phyloP scores from a whole-genome alignment of 495 filamentous ascomycete genomes.

The Penicillium canescens region DNA sequence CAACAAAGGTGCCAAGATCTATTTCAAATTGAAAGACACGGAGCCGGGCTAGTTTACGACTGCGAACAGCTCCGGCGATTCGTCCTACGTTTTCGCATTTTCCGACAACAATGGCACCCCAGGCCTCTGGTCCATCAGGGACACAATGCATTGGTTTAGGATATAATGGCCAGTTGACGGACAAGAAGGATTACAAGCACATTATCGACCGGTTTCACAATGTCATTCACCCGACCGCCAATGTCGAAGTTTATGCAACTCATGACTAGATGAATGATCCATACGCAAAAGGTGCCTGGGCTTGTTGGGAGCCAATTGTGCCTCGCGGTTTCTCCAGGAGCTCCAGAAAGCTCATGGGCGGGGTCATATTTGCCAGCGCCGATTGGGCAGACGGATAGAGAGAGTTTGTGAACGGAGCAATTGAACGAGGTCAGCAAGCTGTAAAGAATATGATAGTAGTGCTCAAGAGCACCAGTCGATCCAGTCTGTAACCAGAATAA shows the following conservation, averaged over 20 bases:
- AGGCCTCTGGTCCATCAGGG: slow-evolving; percentile 10
- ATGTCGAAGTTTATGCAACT: slow-evolving; percentile 18
- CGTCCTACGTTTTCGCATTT: slow-evolving; percentile 19
- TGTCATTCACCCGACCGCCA: slow-evolving; percentile 10
- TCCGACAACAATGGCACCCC: slow-evolving; percentile 26
- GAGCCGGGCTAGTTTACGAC: slow-evolving; percentile 12
- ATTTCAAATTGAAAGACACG: slow-evolving; percentile 19
- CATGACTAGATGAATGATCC: slow-evolving; percentile 35
- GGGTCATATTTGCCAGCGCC: slow-evolving; percentile 21
- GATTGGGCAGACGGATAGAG: slow-evolving; percentile 33
- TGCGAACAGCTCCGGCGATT: slow-evolving; percentile 1
- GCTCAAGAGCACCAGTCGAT: neutral
- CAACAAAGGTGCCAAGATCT: slow-evolving; percentile 26
- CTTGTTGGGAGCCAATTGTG: slow-evolving; percentile 21
- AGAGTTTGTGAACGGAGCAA: slow-evolving; percentile 29
- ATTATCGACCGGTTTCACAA: neutral
- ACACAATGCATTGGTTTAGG: slow-evolving; percentile 24
- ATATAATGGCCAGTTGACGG: slow-evolving; percentile 16
- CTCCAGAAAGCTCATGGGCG: slow-evolving; percentile 20
- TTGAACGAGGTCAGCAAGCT: slow-evolving; percentile 22
- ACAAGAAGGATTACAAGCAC: slow-evolving; percentile 10
- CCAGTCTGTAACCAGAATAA: no score
- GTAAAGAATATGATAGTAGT: neutral
- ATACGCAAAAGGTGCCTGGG: slow-evolving; percentile 24
- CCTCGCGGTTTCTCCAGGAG: slow-evolving; percentile 15